Conservation (phyloP, 2,329 filamentous ascomycete species). For the Aschersonia sp. region DNA sequence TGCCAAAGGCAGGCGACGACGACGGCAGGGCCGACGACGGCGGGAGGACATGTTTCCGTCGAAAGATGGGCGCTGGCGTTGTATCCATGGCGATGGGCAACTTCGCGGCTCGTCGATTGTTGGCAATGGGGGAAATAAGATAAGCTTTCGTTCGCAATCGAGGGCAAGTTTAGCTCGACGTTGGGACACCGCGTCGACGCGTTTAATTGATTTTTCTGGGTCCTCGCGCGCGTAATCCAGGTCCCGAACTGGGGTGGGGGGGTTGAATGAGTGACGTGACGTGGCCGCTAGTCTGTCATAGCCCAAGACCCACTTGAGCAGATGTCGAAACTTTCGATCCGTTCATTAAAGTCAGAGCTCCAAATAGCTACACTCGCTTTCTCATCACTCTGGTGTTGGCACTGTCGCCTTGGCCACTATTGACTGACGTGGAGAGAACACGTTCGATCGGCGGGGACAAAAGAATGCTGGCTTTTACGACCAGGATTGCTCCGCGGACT, state of each 20-base stretch:
- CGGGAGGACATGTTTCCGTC: slow-evolving; percentile 18
- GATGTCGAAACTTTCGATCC: no score
- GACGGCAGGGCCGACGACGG: slow-evolving; percentile 56
- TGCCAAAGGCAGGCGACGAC: slow-evolving; percentile 82
- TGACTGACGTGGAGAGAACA: no score
- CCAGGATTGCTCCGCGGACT: slow-evolving; percentile 11
- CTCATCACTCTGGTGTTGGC: no score
- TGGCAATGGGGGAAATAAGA: no score
- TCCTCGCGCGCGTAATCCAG: neutral
- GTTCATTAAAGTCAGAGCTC: no score
- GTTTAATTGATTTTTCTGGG: slow-evolving; percentile 21
- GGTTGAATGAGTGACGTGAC: slow-evolving; percentile 12
- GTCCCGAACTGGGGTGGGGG: neutral
- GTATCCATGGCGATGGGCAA: slow-evolving; percentile 18
- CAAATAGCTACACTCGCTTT: no score
- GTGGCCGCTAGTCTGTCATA: no score
- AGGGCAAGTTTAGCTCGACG: neutral
- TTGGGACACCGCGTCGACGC: slow-evolving; percentile 19
- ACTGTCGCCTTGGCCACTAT: no score
- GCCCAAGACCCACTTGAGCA: no score
- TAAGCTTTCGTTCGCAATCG: neutral
- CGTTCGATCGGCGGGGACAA: no score
- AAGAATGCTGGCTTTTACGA: slow-evolving; percentile 13
- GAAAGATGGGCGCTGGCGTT: slow-evolving; percentile 23
- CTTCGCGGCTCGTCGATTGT: neutral